Conservation (phyloP, 2,329 filamentous ascomycete genomes). For the Thelonectria rubi region DNA sequence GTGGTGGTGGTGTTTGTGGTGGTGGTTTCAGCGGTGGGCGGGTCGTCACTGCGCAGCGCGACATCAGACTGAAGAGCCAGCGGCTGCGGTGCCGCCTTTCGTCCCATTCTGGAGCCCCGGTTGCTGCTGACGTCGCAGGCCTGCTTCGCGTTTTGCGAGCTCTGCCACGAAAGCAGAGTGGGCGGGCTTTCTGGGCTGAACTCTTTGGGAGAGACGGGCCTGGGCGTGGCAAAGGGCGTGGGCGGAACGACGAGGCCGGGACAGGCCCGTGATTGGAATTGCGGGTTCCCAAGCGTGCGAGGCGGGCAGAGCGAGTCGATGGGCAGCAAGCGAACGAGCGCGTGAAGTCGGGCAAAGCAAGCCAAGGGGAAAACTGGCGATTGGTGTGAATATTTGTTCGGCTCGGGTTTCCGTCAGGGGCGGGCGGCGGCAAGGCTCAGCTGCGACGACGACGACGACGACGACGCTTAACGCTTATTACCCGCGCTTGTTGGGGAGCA, state of each 20-base stretch:
- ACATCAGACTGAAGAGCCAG: slow-evolving; percentile 59
- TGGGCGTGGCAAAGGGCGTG: slow-evolving; percentile 35
- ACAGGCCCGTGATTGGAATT: slow-evolving; percentile 24
- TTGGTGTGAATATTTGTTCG: slow-evolving; percentile 31
- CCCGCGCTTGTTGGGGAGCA: slow-evolving; percentile 11
- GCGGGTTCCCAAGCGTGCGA: slow-evolving; percentile 21
- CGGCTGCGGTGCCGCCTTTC: slow-evolving; percentile 67
- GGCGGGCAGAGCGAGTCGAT: slow-evolving; percentile 9
- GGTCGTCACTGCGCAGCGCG: slow-evolving; percentile 45
- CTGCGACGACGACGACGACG: slow-evolving; percentile 11
- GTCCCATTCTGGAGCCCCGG: slow-evolving; percentile 57
- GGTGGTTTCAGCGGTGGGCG: slow-evolving; percentile 44
- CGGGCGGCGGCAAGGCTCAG: slow-evolving; percentile 11
- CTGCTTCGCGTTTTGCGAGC: slow-evolving; percentile 35
- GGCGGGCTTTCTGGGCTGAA: slow-evolving; percentile 10
- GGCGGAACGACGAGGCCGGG: slow-evolving; percentile 16
- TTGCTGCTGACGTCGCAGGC: slow-evolving; percentile 39
- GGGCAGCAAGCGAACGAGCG: slow-evolving; percentile 14
- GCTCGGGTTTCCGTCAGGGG: slow-evolving; percentile 29
- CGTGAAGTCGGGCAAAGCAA: slow-evolving; percentile 12
- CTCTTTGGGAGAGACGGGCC: slow-evolving; percentile 27
- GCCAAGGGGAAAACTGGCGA: slow-evolving; percentile 31
- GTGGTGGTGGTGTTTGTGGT: slow-evolving; percentile 30
- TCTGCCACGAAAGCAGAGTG: slow-evolving; percentile 34
- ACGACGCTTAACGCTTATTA: slow-evolving; percentile 10